These are phyloP conservation scores for Aspergillus awamori DNA, from an alignment of 2,329 filamentous ascomycete genomes.

Conservation along the genomic window DNA sequence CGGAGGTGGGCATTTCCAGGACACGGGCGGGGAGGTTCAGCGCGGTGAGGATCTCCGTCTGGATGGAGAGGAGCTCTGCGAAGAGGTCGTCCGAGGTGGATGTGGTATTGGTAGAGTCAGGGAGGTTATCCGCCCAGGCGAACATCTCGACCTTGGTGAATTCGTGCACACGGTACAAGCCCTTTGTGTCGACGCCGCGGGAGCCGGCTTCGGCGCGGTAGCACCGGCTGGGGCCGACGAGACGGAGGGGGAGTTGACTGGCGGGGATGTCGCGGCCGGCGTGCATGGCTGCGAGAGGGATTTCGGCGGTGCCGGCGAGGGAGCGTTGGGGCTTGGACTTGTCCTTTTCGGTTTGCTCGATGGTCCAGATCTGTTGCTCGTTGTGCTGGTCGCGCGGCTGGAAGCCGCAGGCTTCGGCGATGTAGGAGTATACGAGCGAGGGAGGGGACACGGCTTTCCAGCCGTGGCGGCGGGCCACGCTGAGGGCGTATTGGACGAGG, in stretches of 20 bases:
- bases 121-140: conserved; percentile 73
- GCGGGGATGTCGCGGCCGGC: conserved; percentile 70
- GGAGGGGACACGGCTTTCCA: conserved; percentile 85
- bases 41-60: conserved; percentile 76
- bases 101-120: conserved; percentile 29
- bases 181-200: conserved; percentile 86
- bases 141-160: conserved; percentile 99
- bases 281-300: conserved; percentile 88
- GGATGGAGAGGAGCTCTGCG: conserved; percentile 82
- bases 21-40: conserved; percentile 84
- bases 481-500: conserved; percentile 81
- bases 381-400: conserved; percentile 87
- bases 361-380: conserved; percentile 87
- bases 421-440: conserved; percentile 87
- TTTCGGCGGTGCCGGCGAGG: conserved; percentile 89
- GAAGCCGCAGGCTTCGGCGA: conserved; percentile 89
- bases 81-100: conserved; percentile 59
- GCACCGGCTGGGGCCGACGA: conserved; percentile 85
- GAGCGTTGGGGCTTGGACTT: conserved; percentile 69
- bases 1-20: conserved; percentile 85
- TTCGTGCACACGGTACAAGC: conserved; percentile 94
- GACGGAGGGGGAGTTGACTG: conserved; percentile 71
- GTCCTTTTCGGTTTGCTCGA: conserved; percentile 69
- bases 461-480: conserved; percentile 69
- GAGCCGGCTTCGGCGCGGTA: conserved; percentile 95